Evolutionary conservation across 1,284 basidiomycete species (phyloP).

Genomic region (Cystobasidium slooffiae): DNA sequence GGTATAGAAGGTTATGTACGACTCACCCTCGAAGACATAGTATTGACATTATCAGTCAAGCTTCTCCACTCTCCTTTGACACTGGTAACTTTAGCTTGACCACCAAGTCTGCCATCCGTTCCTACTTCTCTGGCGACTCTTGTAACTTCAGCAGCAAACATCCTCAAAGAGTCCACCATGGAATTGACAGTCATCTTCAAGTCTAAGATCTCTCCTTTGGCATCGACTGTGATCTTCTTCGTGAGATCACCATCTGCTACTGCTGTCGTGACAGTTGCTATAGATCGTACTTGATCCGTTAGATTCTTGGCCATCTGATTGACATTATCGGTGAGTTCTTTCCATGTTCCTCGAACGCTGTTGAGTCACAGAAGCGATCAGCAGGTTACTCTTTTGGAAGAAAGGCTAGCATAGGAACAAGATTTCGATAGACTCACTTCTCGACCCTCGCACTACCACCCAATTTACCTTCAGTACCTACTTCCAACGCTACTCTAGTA

Average conservation of each 20-base stretch:
- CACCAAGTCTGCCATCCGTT: slow-evolving; percentile 56
- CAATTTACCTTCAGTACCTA: slow-evolving; percentile 57
- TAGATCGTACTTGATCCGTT: slow-evolving; percentile 79
- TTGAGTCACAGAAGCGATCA: neutral
- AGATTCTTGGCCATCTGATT: slow-evolving; percentile 64
- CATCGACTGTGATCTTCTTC: slow-evolving; percentile 95
- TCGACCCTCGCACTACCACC: slow-evolving; percentile 61
- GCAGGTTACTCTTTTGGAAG: neutral
- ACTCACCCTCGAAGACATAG: slow-evolving; percentile 58
- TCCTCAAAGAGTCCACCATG: slow-evolving; percentile 94
- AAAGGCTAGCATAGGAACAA: neutral
- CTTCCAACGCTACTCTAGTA: slow-evolving; percentile 74
- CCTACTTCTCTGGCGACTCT: slow-evolving; percentile 80
- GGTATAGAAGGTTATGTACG: no score
- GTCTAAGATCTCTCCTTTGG: slow-evolving; percentile 93
- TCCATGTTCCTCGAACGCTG: slow-evolving; percentile 60
- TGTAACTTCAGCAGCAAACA: slow-evolving; percentile 94
- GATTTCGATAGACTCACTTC: slow-evolving; percentile 14
- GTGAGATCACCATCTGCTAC: slow-evolving; percentile 93
- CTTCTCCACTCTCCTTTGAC: slow-evolving; percentile 61
- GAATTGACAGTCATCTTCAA: slow-evolving; percentile 73
- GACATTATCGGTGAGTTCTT: slow-evolving; percentile 55
- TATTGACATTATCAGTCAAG: slow-evolving; percentile 59
- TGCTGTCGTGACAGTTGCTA: slow-evolving; percentile 60
- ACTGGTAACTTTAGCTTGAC: slow-evolving; percentile 57